These are phyloP conservation scores for Candida khao-thaluensis DNA, from an alignment of 805 yeast genomes.

Conservation along the genomic window DNA sequence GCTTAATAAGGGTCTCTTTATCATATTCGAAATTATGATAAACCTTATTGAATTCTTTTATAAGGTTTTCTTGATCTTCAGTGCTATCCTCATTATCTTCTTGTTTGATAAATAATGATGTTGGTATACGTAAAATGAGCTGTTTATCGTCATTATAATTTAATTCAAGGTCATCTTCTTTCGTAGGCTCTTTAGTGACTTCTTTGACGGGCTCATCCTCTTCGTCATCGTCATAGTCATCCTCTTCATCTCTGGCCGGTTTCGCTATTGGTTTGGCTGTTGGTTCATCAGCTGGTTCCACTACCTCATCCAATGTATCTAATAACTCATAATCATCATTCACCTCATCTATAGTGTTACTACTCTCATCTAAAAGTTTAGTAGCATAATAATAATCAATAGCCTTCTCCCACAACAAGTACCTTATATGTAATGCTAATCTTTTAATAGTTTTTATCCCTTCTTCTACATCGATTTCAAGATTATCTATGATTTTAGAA, in stretches of 20 bases:
- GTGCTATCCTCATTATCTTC: constrained; percentile 14
- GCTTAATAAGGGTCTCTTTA: constrained; percentile 68
- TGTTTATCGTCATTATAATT: constrained; percentile 28
- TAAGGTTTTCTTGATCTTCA: constrained; percentile 45
- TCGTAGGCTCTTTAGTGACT: constrained; percentile 6
- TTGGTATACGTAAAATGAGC: constrained; percentile 34
- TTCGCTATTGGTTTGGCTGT: neutral
- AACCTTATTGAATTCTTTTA: constrained; percentile 66
- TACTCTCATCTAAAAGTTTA: constrained; percentile 21
- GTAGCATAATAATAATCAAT: constrained; percentile 45
- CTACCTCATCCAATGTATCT: constrained; percentile 29
- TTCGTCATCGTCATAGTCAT: constrained; percentile 33
- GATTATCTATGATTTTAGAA: constrained; percentile 20
- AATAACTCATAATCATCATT: constrained; percentile 36
- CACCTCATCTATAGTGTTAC: constrained; percentile 28
- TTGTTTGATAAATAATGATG: constrained; percentile 21
- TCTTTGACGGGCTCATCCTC: constrained; percentile 23
- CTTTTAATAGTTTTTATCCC: constrained; percentile 31
- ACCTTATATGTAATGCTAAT: constrained; percentile 62
- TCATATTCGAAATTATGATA: constrained; percentile 79
- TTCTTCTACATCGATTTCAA: constrained; percentile 44
- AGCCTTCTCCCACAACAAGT: constrained; percentile 71
- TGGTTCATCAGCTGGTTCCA: constrained; percentile 17
- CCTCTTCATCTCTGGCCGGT: constrained; percentile 36
- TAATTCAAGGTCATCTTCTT: constrained; percentile 10